Percentiles rank a stretch among this genome's conserved stretches.
Conservation (phyloP, 495 filamentous ascomycete species). For the Hyaloscypha hepaticicola region DNA sequence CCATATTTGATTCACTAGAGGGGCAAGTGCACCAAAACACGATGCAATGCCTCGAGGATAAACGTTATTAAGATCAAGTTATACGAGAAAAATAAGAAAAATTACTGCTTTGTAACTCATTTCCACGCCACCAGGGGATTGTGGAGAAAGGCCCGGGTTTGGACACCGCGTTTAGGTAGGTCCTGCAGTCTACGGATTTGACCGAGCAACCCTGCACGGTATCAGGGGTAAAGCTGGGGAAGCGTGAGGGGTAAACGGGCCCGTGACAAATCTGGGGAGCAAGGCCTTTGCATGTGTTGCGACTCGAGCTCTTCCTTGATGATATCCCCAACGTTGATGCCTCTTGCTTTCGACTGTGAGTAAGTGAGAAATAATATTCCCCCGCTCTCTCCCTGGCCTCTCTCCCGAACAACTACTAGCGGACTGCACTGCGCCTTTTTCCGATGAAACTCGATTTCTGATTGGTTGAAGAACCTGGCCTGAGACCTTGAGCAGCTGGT, state of each 20-base stretch:
- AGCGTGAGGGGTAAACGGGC: constrained; percentile 3
- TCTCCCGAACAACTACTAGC: neutral
- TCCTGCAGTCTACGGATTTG: neutral
- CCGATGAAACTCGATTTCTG: neutral
- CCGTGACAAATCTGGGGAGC: neutral
- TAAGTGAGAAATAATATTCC: neutral
- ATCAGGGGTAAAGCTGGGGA: constrained; percentile 1
- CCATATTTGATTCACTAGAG: neutral
- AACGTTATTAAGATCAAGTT: neutral
- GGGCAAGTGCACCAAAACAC: neutral
- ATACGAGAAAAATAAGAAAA: neutral
- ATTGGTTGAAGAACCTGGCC: neutral
- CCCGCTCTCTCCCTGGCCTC: neutral
- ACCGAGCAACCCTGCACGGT: neutral
- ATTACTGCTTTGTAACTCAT: neutral
- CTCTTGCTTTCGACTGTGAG: constrained; percentile 8
- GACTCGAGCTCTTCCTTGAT: neutral
- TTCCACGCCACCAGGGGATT: neutral
- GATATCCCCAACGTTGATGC: neutral
- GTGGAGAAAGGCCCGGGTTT: neutral
- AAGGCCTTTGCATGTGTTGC: neutral
- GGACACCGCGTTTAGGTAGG: neutral
- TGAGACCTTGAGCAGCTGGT: neutral
- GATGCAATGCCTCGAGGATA: neutral
- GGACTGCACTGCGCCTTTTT: neutral